A percentile compares a stretch with the other conserved stretches of the same genome.
Evolutionary conservation across 2,329 filamentous ascomycete genomes (phyloP).

Genomic region (Xylaria polymorpha): DNA sequence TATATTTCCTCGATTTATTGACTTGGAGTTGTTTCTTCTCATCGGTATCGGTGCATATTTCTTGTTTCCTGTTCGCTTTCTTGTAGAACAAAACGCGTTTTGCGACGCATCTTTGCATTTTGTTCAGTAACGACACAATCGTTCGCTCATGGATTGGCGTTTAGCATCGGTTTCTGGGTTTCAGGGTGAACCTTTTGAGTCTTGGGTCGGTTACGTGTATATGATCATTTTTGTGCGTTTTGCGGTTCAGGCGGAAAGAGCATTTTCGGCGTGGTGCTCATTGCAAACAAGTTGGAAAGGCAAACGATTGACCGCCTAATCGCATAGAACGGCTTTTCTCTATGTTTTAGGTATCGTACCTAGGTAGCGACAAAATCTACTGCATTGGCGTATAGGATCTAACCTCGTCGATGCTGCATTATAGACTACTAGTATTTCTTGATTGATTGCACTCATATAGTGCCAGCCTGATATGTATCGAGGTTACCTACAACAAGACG

Average conservation of each 20-base stretch:
- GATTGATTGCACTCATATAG: background rate
- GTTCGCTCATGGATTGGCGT: conserved; percentile 26
- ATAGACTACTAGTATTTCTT: background rate
- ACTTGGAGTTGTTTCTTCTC: conserved; percentile 9
- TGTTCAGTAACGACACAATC: background rate
- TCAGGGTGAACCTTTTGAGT: background rate
- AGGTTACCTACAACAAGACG: background rate
- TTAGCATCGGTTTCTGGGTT: conserved; percentile 23
- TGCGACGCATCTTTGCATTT: background rate
- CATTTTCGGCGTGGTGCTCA: background rate
- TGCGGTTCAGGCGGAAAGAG: background rate
- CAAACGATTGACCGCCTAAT: background rate
- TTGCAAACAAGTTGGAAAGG: background rate
- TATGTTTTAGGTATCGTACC: background rate
- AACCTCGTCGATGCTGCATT: background rate
- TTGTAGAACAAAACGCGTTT: conserved; percentile 31
- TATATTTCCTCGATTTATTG: conserved; percentile 10
- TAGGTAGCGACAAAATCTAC: conserved; percentile 13
- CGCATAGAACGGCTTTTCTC: conserved; percentile 2
- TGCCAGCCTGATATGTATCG: background rate
- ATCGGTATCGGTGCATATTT: conserved; percentile 12
- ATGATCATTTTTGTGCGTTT: conserved; percentile 20
- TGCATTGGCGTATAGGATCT: background rate
- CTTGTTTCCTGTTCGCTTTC: background rate
- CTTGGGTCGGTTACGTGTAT: conserved; percentile 26